These are phyloP conservation scores for Ambrosiella cleistominuta DNA, from an alignment of 2,329 filamentous ascomycete species.

Conservation along the genomic window DNA sequence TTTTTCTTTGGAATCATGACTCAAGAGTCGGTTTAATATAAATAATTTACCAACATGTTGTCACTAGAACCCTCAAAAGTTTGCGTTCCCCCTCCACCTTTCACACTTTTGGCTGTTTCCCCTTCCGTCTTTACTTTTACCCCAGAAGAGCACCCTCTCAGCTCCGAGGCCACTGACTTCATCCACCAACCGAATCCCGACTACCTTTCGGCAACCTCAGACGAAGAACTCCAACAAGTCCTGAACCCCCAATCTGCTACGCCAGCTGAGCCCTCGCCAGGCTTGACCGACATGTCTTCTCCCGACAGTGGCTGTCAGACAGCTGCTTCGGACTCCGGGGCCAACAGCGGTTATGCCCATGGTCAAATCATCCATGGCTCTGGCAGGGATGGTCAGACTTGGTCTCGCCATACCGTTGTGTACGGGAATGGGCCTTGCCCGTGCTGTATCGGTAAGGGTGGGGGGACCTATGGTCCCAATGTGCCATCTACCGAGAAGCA, in stretches of 20 bases:
- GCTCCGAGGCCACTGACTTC: slow-evolving; percentile 19
- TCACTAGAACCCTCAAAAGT: background rate
- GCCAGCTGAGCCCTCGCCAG: slow-evolving; percentile 15
- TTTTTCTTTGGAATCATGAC: background rate
- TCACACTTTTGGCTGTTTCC: slow-evolving; percentile 31
- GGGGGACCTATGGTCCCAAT: slow-evolving; percentile 36
- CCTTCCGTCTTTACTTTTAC: slow-evolving; percentile 23
- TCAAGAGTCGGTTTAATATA: background rate
- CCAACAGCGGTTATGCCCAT: slow-evolving; percentile 20
- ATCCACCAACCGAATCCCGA: slow-evolving; percentile 34
- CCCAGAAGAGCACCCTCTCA: slow-evolving; percentile 20
- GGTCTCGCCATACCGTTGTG: slow-evolving; percentile 41
- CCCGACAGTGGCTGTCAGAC: background rate
- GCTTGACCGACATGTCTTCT: slow-evolving; percentile 13
- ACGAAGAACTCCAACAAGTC: background rate
- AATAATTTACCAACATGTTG: background rate
- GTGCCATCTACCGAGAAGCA: slow-evolving; percentile 35
- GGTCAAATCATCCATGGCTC: slow-evolving; percentile 34
- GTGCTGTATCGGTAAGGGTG: slow-evolving; percentile 32
- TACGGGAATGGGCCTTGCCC: slow-evolving; percentile 41
- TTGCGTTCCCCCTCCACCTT: slow-evolving; percentile 25
- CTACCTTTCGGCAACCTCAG: slow-evolving; percentile 24
- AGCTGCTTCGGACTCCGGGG: slow-evolving; percentile 18
- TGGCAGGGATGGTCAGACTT: slow-evolving; percentile 31
- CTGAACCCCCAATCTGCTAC: background rate